Conservation (phyloP, 495 filamentous ascomycete genomes). For the Hypoxylon cercidicola region DNA sequence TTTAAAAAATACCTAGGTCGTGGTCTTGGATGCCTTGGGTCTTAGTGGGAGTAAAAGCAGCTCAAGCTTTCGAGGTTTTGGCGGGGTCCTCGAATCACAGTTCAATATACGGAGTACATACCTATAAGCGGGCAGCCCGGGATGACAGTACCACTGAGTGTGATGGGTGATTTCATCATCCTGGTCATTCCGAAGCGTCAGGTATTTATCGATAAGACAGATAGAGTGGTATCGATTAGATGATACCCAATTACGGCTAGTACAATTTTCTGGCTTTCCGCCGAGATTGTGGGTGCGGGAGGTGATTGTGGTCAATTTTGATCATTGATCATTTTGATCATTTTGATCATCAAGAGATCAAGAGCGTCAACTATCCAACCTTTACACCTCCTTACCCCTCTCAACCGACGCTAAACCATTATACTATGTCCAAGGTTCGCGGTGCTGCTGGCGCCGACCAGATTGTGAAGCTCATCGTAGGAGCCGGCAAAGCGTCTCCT, state of each 20-base stretch:
- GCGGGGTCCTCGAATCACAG: constrained; percentile 37
- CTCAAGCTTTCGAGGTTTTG: constrained; percentile 37
- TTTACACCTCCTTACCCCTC: not conserved
- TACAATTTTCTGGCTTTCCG: constrained; percentile 6
- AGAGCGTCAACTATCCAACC: constrained; percentile 4
- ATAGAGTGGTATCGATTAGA: not conserved
- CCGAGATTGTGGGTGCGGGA: not conserved
- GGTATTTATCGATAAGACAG: not conserved
- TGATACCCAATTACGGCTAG: constrained; percentile 29
- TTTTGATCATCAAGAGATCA: constrained; percentile 2
- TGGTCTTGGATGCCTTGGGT: constrained; percentile 16
- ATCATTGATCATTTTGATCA: too few species aligned
- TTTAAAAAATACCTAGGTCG: not conserved
- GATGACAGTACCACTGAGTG: not conserved
- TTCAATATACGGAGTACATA: not conserved
- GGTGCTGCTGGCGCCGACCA: constrained; percentile 72
- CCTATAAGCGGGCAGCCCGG: not conserved
- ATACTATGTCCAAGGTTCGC: constrained; percentile 81
- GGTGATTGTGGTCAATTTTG: constrained; percentile 1
- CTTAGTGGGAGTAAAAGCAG: constrained; percentile 29
- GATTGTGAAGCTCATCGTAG: constrained; percentile 97
- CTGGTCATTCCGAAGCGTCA: not conserved
- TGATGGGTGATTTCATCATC: not conserved
- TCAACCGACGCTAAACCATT: constrained; percentile 6
- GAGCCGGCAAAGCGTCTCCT: constrained; percentile 94